phyloP scores from a whole-genome alignment of 2,329 filamentous ascomycete genomes.

The Myriosclerotinia scirpicola region DNA sequence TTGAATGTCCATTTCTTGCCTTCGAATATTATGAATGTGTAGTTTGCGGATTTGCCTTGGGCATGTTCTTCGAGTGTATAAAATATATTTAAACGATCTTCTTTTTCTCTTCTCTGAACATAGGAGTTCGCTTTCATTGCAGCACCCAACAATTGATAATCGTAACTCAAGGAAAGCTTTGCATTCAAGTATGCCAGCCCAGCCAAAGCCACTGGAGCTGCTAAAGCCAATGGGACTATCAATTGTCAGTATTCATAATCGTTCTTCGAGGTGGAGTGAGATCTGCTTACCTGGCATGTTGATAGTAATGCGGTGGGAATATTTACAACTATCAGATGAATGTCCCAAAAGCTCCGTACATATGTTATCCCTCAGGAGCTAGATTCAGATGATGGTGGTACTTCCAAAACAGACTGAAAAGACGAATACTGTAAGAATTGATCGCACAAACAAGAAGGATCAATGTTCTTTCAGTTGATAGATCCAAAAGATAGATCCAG shows the following conservation, averaged over 20 bases:
- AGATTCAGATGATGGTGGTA: background rate
- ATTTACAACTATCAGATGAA: background rate
- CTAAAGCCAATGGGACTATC: slow-evolving; percentile 53
- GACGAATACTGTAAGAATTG: background rate
- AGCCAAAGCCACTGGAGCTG: slow-evolving; percentile 62
- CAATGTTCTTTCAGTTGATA: background rate
- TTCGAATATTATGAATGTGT: slow-evolving; percentile 65
- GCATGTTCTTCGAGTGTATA: slow-evolving; percentile 72
- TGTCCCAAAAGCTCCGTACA: background rate
- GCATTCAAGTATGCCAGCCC: slow-evolving; percentile 78
- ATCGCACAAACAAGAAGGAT: background rate
- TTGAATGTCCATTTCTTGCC: slow-evolving; percentile 70
- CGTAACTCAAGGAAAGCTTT: slow-evolving; percentile 64
- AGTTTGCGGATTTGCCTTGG: slow-evolving; percentile 51
- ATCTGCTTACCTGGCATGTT: slow-evolving; percentile 34
- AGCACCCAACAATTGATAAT: slow-evolving; percentile 59
- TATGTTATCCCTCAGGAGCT: background rate
- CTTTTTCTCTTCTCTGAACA: slow-evolving; percentile 50
- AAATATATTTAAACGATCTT: slow-evolving; percentile 68
- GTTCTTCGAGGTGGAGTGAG: background rate
- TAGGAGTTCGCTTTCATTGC: slow-evolving; percentile 49
- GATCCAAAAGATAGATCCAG: background rate
- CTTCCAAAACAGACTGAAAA: background rate
- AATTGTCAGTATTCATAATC: background rate
- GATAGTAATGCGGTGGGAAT: background rate